These are phyloP conservation scores for Phyllosticta paracitricarpa DNA, from an alignment of 2,329 filamentous ascomycete species.

Conservation along the genomic window DNA sequence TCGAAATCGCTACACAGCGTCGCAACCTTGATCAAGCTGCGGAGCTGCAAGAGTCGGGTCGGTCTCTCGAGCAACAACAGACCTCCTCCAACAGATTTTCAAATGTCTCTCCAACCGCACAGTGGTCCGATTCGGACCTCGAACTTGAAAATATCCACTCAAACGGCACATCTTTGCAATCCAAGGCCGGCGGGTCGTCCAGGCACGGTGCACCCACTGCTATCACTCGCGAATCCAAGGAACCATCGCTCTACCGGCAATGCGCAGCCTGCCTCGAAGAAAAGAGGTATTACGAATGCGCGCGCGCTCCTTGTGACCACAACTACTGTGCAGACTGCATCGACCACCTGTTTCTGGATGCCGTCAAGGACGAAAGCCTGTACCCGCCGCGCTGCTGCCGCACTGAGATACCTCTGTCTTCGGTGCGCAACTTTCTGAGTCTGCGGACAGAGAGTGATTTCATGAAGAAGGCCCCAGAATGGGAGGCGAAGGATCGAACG, in stretches of 20 bases:
- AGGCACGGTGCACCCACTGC: neutral
- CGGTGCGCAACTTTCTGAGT: neutral
- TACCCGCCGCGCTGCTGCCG: conserved; percentile 20
- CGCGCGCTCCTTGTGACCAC: conserved; percentile 10
- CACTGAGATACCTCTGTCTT: conserved; percentile 13
- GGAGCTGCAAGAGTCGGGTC: too few relatives aligned
- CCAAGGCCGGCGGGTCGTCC: neutral
- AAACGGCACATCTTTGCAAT: too few relatives aligned
- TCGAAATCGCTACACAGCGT: too few relatives aligned
- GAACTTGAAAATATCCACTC: too few relatives aligned
- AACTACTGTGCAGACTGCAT: conserved; percentile 18
- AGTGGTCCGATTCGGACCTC: too few relatives aligned
- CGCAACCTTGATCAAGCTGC: too few relatives aligned
- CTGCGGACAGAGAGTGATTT: conserved; percentile 6
- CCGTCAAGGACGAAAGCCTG: conserved; percentile 13
- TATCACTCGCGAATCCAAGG: neutral
- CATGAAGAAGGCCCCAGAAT: conserved; percentile 14
- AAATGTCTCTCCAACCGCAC: too few relatives aligned
- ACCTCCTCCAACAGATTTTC: too few relatives aligned
- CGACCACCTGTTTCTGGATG: conserved; percentile 12
- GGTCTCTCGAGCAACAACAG: too few relatives aligned
- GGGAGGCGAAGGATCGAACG: conserved; percentile 15
- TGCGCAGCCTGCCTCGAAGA: neutral
- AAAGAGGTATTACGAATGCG: conserved; percentile 1
- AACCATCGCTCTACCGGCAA: neutral